A percentile compares a stretch with the other conserved stretches of the same genome.
Evolutionary conservation across 2,329 filamentous ascomycete species (phyloP).

Genomic region (Periconia macrospinosa): DNA sequence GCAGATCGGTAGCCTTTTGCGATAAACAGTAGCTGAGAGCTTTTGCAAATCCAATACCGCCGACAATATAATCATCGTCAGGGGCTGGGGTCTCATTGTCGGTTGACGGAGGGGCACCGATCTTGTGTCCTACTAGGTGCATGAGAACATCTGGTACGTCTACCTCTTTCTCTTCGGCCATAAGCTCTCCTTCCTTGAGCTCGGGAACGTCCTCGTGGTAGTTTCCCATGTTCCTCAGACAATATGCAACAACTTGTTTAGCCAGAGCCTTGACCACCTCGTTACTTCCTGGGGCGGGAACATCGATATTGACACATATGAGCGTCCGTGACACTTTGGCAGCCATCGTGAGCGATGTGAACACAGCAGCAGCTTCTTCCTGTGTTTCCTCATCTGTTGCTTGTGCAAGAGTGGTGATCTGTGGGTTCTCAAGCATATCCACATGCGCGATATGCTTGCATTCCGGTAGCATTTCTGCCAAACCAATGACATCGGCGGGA

Average conservation of each 20-base stretch:
- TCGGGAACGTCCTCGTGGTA: constrained; percentile 67
- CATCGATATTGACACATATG: constrained; percentile 88
- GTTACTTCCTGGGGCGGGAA: constrained; percentile 77
- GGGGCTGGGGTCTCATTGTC: constrained; percentile 72
- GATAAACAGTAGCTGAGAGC: constrained; percentile 87
- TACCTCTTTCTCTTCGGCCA: constrained; percentile 53
- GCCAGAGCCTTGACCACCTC: constrained; percentile 91
- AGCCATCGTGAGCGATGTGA: constrained; percentile 87
- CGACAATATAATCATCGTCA: constrained; percentile 93
- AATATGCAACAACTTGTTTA: constrained; percentile 94
- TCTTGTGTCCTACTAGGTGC: constrained; percentile 77
- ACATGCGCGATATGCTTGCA: constrained; percentile 79
- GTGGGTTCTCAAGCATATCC: constrained; percentile 80
- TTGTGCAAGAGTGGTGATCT: constrained; percentile 69
- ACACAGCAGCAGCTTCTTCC: constrained; percentile 92
- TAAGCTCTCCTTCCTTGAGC: constrained; percentile 46
- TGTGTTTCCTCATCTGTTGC: constrained; percentile 78
- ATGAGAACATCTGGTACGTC: constrained; percentile 81
- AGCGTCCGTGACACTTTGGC: constrained; percentile 80
- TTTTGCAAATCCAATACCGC: constrained; percentile 92
- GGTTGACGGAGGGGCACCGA: constrained; percentile 53
- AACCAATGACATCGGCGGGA: constrained; percentile 83
- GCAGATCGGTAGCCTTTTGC: constrained; percentile 68
- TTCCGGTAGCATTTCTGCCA: constrained; percentile 89
- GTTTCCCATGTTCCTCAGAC: constrained; percentile 84